Evolutionary conservation across 306 rosid species (phyloP).

Genomic region (Cyclanthera cordifolia): DNA sequence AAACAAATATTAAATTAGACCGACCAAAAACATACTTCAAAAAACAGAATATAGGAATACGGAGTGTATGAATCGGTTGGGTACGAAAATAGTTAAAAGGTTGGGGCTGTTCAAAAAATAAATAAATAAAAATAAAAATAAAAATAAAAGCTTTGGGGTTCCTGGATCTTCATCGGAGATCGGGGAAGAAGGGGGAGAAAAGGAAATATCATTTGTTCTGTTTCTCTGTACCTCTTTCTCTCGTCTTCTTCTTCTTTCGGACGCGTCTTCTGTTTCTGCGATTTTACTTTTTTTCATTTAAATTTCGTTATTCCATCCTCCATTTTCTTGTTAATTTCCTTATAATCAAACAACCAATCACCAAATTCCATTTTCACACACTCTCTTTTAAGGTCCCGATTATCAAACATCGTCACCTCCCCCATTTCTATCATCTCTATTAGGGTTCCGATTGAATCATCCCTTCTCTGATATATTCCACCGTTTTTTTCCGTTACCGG

Average conservation of each 20-base stretch:
- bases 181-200: constrained; percentile 5
- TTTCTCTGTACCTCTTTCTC: neutral
- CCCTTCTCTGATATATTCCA: neutral
- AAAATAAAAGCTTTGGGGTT: no score
- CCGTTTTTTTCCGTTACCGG: neutral
- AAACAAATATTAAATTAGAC: neutral
- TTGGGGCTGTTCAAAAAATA: neutral
- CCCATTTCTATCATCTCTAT: neutral
- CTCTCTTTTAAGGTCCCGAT: neutral
- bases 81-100: constrained; percentile 8
- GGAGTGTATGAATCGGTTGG: neutral
- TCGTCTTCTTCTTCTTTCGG: neutral
- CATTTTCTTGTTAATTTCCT: neutral
- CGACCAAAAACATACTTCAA: neutral
- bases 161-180: constrained; percentile 4
- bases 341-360: neutral
- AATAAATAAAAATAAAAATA: no score
- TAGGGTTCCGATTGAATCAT: neutral
- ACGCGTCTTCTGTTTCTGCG: neutral
- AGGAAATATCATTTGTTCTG: neutral
- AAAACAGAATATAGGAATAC: neutral
- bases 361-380: neutral
- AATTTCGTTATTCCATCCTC: neutral
- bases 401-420: neutral
- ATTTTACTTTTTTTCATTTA: neutral